Percentiles rank a stretch among this genome's conserved stretches.
These are phyloP conservation scores for Pyrenochaeta sp. DNA, from an alignment of 2,329 filamentous ascomycete genomes.

Conservation along the genomic window DNA sequence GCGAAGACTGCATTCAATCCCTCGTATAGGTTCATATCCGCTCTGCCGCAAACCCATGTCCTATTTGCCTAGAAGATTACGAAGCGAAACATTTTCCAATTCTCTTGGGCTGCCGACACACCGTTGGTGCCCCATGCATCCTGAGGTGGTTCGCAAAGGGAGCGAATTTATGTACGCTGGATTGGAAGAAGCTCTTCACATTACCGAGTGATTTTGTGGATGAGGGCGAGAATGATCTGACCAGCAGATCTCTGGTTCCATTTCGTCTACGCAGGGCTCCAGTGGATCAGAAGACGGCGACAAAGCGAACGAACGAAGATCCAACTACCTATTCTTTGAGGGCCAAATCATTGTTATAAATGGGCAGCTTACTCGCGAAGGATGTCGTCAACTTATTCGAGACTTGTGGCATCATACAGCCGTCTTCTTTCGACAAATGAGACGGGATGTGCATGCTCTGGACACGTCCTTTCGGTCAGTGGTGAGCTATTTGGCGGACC, in stretches of 20 bases:
- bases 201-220: background rate
- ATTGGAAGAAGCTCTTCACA: background rate
- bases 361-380: background rate
- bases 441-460: background rate
- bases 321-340: conserved; percentile 1
- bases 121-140: conserved; percentile 22
- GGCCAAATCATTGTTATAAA: conserved; percentile 10
- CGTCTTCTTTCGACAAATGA: background rate
- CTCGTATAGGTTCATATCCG: background rate
- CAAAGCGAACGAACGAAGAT: background rate
- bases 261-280: background rate
- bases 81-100: background rate
- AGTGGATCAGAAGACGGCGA: background rate
- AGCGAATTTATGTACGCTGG: background rate
- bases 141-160: conserved; percentile 6
- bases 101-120: conserved; percentile 17
- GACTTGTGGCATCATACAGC: conserved; percentile 8
- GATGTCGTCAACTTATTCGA: conserved; percentile 3
- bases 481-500: background rate
- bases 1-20: background rate
- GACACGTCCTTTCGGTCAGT: background rate
- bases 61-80: conserved; percentile 16
- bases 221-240: background rate
- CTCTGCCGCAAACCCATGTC: conserved; percentile 11
- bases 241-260: background rate